Evolutionary conservation across 2,329 filamentous ascomycete species (phyloP).

Genomic region (Aspergillus pseudoterreus): DNA sequence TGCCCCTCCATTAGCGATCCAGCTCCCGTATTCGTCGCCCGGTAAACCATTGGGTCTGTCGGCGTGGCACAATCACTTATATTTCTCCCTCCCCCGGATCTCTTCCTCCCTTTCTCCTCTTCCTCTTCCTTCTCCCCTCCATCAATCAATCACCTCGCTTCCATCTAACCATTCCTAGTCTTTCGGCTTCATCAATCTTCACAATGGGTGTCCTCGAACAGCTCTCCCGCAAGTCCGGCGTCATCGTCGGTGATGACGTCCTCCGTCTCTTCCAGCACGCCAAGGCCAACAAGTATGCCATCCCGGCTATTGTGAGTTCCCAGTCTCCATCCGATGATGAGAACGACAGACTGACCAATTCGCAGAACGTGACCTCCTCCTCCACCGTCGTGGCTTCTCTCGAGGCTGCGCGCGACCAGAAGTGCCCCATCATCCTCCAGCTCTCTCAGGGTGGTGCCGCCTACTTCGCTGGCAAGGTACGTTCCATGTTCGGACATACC

Average conservation of each 20-base stretch:
- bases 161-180: constrained; percentile 1
- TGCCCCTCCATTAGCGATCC: constrained; percentile 18
- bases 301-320: constrained; percentile 69
- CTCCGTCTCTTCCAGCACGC: constrained; percentile 81
- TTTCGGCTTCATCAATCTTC: constrained; percentile 8
- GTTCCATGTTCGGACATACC: constrained; percentile 5
- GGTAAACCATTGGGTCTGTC: constrained; percentile 17
- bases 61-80: constrained; percentile 8
- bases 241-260: constrained; percentile 66
- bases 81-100: constrained; percentile 6
- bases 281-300: constrained; percentile 81
- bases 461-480: constrained; percentile 83
- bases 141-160: constrained; percentile 3
- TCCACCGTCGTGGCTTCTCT: constrained; percentile 82
- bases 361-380: constrained; percentile 83
- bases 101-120: not conserved
- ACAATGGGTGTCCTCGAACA: constrained; percentile 50
- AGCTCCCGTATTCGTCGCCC: constrained; percentile 23
- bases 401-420: constrained; percentile 89
- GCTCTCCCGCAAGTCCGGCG: constrained; percentile 61
- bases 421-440: constrained; percentile 90
- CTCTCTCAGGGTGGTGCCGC: constrained; percentile 89
- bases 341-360: constrained; percentile 1
- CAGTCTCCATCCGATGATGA: not conserved
- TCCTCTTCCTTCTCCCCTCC: not conserved